Base-by-base conservation (phyloP, 805 yeast genomes). In the Candida pseudofarinosa region DNA sequence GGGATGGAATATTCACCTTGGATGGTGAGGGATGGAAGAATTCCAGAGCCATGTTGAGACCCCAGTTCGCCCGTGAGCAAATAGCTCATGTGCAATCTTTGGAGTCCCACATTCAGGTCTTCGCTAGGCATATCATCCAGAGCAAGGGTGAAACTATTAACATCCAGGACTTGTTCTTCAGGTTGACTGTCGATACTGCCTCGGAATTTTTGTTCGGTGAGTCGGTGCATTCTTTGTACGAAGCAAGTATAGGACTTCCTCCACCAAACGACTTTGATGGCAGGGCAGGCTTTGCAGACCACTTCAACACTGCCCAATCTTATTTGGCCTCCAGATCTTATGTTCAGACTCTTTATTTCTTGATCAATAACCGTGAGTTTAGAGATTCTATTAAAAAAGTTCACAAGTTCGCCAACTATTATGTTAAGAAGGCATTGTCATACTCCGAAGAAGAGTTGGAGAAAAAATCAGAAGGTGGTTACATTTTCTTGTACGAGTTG, bases 121-220 rank as follows among this genome's bases (percentile, higher is more conserved):
- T 65, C 19, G 59, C 58, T 34, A 45, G 51, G 33, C 60, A 55
- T 38, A 50, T 60, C 19, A 49, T 38, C 26, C 38, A 46, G 18
- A 40, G 45, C 7, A 39, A 53, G 7, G 66, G 66, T 4, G 35
- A 45, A 15, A 46, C 53, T 12, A 52, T 65, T 41, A 63, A 65
- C 45, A 46, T 64, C 32, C 71, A 65, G 40, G 66, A 64, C 28
- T 58, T 63, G 38, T 60, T 65, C 42, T 61, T 59, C 46, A 56
- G 53, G 35, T 59, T 67, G 23, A 67, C 73, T 8, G 59, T 69
- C 40, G 74, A 69, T 49, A 58, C 72, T 19, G 60, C 73, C 4
- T 54, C 70, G 4, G 73, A 67, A 45, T 66, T 69, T 48, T 55
- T 69, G 40, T 66, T 69, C 50, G 74, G 73, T 14, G 65, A 64